These are phyloP conservation scores for Climacium dendroides DNA, from an alignment of 225 moss, liverwort and hornwort species.

Conservation along the genomic window DNA sequence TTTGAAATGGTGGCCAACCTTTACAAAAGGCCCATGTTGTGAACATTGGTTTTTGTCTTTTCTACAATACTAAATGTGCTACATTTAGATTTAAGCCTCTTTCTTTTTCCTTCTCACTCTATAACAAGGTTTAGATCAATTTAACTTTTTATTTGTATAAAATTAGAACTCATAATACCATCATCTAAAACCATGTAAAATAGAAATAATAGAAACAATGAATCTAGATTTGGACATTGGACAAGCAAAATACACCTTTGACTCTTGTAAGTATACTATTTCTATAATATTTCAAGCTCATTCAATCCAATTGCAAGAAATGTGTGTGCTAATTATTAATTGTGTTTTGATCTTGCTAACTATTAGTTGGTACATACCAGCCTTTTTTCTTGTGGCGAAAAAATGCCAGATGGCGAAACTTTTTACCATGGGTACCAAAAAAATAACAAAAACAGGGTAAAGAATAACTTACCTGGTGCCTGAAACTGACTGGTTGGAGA, in stretches of 20 bases:
- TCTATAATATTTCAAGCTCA: background rate
- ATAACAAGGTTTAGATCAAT: background rate
- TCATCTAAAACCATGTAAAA: background rate
- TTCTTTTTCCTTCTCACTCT: background rate
- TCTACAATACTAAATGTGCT: background rate
- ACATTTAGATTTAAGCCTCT: background rate
- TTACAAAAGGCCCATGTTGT: too few relatives aligned
- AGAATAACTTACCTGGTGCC: too few relatives aligned
- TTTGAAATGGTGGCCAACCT: too few relatives aligned
- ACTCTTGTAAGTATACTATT: background rate
- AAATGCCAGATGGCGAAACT: too few relatives aligned
- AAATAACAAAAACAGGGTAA: too few relatives aligned
- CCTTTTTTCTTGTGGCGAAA: too few relatives aligned
- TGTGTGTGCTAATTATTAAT: background rate
- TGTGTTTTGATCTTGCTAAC: background rate
- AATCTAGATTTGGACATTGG: background rate
- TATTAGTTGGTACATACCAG: background rate
- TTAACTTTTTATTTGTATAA: background rate
- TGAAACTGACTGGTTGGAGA: too few relatives aligned
- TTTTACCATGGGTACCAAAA: too few relatives aligned
- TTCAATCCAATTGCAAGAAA: background rate
- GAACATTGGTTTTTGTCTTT: background rate
- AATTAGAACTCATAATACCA: background rate
- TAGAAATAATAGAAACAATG: background rate
- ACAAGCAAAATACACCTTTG: background rate